Conservation (phyloP, 352 stramenopile genomes). For the Albugo laibachii region DNA sequence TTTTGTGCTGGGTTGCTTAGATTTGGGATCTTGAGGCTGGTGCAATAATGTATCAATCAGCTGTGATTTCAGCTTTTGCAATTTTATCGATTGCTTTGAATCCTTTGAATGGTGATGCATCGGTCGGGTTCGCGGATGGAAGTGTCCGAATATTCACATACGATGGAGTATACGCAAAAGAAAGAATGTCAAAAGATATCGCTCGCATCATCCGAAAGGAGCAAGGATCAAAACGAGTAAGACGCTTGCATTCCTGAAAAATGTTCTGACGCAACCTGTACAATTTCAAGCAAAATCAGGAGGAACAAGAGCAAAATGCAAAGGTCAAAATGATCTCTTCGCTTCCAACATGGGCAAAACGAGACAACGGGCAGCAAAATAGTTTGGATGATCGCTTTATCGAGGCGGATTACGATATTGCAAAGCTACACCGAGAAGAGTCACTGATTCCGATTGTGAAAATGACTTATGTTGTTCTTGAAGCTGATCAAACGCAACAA, state of each 20-base stretch:
- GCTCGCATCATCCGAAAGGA: too few relatives aligned
- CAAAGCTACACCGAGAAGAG: slow-evolving; percentile 1
- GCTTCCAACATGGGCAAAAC: slow-evolving; percentile 37
- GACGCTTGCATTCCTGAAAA: too few relatives aligned
- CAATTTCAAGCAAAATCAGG: too few relatives aligned
- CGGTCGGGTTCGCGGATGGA: slow-evolving; percentile 53
- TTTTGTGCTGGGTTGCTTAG: slow-evolving; percentile 8
- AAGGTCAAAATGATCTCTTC: slow-evolving; percentile 32
- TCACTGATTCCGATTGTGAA: slow-evolving; percentile 3
- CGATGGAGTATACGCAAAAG: slow-evolving; percentile 21
- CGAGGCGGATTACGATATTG: background rate
- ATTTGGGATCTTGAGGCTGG: slow-evolving; percentile 58
- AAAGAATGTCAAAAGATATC: too few relatives aligned
- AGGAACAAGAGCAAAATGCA: too few relatives aligned
- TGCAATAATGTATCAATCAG: slow-evolving; percentile 46
- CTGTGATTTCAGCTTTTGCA: slow-evolving; percentile 48
- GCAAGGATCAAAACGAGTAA: too few relatives aligned
- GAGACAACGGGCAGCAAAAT: slow-evolving; percentile 14
- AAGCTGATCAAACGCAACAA: background rate
- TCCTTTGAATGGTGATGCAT: slow-evolving; percentile 31
- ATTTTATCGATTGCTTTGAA: slow-evolving; percentile 49
- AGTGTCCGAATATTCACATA: slow-evolving; percentile 35
- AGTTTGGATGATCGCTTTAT: background rate
- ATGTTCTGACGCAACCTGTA: too few relatives aligned
- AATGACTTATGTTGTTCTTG: slow-evolving; percentile 1